phyloP scores from a whole-genome alignment of 495 filamentous ascomycete species.

The Hypoxylon cercidicola region DNA sequence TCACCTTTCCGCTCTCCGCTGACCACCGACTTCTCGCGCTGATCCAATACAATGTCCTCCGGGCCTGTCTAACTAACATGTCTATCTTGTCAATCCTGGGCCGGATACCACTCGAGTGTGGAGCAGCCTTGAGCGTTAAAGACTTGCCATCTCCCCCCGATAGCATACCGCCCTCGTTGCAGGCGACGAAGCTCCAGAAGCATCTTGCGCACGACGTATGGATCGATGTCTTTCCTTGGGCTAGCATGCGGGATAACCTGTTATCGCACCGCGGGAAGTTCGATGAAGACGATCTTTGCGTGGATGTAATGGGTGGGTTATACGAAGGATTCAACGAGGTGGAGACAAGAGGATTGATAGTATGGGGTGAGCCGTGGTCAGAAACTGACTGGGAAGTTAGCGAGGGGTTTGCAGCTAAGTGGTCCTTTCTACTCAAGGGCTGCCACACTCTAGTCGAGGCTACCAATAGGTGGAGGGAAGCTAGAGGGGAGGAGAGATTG shows the following conservation, averaged over 20 bases:
- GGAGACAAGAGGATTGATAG: slow-evolving; percentile 53
- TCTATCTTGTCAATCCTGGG: slow-evolving; percentile 38
- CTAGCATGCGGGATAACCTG: slow-evolving; percentile 61
- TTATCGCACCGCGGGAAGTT: slow-evolving; percentile 52
- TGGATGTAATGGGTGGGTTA: slow-evolving; percentile 60
- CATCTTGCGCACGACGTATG: slow-evolving; percentile 54
- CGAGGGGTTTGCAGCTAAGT: slow-evolving; percentile 60
- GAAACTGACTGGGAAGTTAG: slow-evolving; percentile 61
- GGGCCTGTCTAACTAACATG: slow-evolving; percentile 48
- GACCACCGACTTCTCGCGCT: slow-evolving; percentile 48
- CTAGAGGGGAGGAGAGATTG: slow-evolving; percentile 60
- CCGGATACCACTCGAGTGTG: slow-evolving; percentile 42
- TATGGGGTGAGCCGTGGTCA: slow-evolving; percentile 64
- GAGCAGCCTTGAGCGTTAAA: slow-evolving; percentile 28
- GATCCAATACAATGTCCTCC: slow-evolving; percentile 53
- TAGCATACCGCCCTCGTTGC: slow-evolving; percentile 51
- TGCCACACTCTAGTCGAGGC: slow-evolving; percentile 58
- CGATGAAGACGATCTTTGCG: slow-evolving; percentile 59
- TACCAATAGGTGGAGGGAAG: slow-evolving; percentile 62
- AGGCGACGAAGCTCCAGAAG: slow-evolving; percentile 54
- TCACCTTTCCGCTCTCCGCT: slow-evolving; percentile 48
- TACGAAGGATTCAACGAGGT: slow-evolving; percentile 46
- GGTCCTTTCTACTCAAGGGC: slow-evolving; percentile 62
- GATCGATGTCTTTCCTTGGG: slow-evolving; percentile 61
- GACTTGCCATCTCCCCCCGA: slow-evolving; percentile 31